Evolutionary conservation across 1,139 yeast genomes (phyloP), one percentile per base, ranked within the genome.

Genomic region (Protomyces lactucae-debilis): DNA sequence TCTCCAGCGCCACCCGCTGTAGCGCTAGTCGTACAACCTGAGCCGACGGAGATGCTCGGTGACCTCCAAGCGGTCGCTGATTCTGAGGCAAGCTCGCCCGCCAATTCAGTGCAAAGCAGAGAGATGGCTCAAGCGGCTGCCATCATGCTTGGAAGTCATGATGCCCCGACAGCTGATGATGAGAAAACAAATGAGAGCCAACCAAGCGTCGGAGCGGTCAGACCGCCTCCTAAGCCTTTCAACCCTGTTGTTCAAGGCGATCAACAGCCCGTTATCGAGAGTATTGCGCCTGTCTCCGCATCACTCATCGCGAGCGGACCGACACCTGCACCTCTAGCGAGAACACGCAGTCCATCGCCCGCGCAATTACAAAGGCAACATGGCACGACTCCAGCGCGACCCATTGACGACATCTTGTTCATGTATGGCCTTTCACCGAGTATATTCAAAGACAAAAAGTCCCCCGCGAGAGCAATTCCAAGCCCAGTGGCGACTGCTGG

Each of bases 381-480:
- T 1, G 16, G 23, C 45, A 56, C 46, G 21, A 56, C 60, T 5
- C 60, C 60, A 5, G 43, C 54, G 25, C 32, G 60, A 10, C 60
- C 60, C 2, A 46, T 56, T 45, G 54, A 56, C n/a, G 60, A 56
- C 16, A 21, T 32, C 10, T 18, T 43, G 48, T 21, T 43, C 48
- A 43, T 43, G 48, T 43, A n/a, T 10, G 48, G 48, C 21, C 48
- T 43, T 16, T 43, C 48, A 10, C 48, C 48, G 25, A 43, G 48
- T 21, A 43, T 43, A 18, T 43, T 43, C 23, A n/a, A 43, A 18
- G 48, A 43, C 28, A 43, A 5, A 18, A 39, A 39, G 43, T 16
- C 43, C 25, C 18, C n/a, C 10, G 18, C 52, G 28, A 55, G 8
- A 39, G 28, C 59, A 25, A 9, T 12, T 5, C 1, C 43, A n/a